Conservation (phyloP, 1,284 basidiomycete species). For the Apiotrichum veenhuisii region DNA sequence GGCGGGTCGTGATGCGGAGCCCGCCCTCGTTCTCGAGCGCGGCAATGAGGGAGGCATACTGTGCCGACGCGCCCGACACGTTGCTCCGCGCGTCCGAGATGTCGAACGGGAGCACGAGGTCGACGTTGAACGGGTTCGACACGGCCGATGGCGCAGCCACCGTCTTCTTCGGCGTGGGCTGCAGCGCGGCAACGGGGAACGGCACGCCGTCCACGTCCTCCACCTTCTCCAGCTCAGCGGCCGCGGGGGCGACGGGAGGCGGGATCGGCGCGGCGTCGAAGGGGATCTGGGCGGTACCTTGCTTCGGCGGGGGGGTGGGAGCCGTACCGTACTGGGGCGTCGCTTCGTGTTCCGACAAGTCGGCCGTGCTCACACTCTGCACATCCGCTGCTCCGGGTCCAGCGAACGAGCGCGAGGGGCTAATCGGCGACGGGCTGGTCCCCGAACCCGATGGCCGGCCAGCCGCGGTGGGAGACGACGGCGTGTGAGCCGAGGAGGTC, state of each 20-base stretch:
- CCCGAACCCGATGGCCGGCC: background rate
- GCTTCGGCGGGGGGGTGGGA: too few species aligned
- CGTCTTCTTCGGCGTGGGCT: background rate
- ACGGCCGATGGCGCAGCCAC: background rate
- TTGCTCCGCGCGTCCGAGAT: conserved; percentile 18
- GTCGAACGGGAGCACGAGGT: conserved; percentile 44
- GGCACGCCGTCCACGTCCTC: background rate
- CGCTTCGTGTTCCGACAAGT: too few species aligned
- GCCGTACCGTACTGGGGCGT: too few species aligned
- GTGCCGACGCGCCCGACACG: conserved; percentile 27
- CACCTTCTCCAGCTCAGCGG: too few species aligned
- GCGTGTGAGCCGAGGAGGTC: background rate
- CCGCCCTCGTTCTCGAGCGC: conserved; percentile 40
- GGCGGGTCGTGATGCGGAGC: conserved; percentile 32
- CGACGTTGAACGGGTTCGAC: conserved; percentile 42
- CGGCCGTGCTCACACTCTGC: too few species aligned
- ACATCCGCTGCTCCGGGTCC: too few species aligned
- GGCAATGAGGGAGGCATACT: conserved; percentile 23
- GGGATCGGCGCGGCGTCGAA: too few species aligned
- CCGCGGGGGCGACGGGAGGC: too few species aligned
- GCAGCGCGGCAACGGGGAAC: background rate
- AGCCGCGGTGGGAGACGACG: background rate
- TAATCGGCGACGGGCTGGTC: background rate
- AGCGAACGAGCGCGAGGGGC: background rate
- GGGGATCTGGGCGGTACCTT: too few species aligned